Percentiles rank a stretch among this genome's conserved stretches.
phyloP scores from a whole-genome alignment of 805 yeast species.

The Candida andamanensis region DNA sequence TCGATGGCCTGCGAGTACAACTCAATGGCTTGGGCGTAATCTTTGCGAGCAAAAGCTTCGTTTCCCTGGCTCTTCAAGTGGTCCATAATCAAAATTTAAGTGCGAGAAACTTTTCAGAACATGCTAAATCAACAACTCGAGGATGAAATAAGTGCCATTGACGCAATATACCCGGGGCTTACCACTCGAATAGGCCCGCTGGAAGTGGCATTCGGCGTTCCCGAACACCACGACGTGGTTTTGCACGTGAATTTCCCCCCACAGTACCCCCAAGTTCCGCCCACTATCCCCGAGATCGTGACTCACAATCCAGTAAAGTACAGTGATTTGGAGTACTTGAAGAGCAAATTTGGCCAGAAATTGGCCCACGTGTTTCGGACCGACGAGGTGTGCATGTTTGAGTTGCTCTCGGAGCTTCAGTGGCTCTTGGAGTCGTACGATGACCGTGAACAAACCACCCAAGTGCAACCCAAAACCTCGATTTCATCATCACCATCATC shows the following conservation, averaged over 20 bases:
- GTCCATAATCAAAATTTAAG: neutral
- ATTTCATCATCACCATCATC: neutral
- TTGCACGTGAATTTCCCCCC: slow-evolving; percentile 71
- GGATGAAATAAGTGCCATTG: slow-evolving; percentile 78
- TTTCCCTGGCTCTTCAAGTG: slow-evolving; percentile 46
- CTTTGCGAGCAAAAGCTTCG: slow-evolving; percentile 39
- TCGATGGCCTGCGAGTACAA: slow-evolving; percentile 54
- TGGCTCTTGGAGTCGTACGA: slow-evolving; percentile 35
- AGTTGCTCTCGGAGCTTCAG: slow-evolving; percentile 64
- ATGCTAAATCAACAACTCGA: slow-evolving; percentile 43
- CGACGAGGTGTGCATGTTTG: slow-evolving; percentile 77
- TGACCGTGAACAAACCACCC: slow-evolving; percentile 17
- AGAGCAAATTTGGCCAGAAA: slow-evolving; percentile 43
- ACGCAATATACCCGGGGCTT: slow-evolving; percentile 79
- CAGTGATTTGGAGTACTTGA: slow-evolving; percentile 40
- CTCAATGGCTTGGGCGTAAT: slow-evolving; percentile 47
- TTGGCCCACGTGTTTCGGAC: slow-evolving; percentile 47
- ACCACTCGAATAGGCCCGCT: slow-evolving; percentile 34
- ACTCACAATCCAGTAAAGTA: slow-evolving; percentile 30
- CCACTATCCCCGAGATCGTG: slow-evolving; percentile 57
- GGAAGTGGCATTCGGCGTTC: slow-evolving; percentile 46
- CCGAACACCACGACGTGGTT: slow-evolving; percentile 56
- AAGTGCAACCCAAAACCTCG: neutral
- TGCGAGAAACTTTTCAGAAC: too few species aligned
- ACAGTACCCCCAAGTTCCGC: slow-evolving; percentile 61